A percentile compares a stretch with the other conserved stretches of the same genome.
Conservation (phyloP, 2,329 filamentous ascomycete genomes). For the Neofusicoccum umdonicola region DNA sequence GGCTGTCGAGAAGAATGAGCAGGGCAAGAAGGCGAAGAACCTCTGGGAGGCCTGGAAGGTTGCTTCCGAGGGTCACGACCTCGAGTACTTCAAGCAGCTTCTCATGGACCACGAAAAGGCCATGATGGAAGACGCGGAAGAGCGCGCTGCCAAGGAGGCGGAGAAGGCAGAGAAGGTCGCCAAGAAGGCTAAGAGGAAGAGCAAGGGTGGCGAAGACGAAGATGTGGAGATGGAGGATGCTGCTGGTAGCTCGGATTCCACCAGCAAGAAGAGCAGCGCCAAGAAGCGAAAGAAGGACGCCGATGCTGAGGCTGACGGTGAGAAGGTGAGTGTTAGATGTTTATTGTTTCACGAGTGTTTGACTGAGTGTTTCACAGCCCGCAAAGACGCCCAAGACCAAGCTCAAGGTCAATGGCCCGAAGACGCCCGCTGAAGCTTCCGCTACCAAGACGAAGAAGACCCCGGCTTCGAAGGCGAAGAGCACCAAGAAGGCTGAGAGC, state of each 20-base stretch:
- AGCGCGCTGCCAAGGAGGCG: conserved; percentile 63
- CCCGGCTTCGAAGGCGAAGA: conserved; percentile 42
- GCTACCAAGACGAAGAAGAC: conserved; percentile 37
- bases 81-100: conserved; percentile 81
- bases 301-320: conserved; percentile 67
- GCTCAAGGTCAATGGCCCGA: conserved; percentile 45
- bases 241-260: conserved; percentile 38
- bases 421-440: conserved; percentile 30
- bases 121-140: conserved; percentile 57
- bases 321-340: conserved; percentile 47
- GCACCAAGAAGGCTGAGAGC: conserved; percentile 53
- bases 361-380: conserved; percentile 30
- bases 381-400: conserved; percentile 53
- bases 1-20: conserved; percentile 66
- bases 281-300: conserved; percentile 76
- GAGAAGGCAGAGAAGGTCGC: conserved; percentile 56
- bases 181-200: conserved; percentile 42
- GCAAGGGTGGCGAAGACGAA: conserved; percentile 30
- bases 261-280: conserved; percentile 34
- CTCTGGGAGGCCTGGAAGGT: conserved; percentile 77
- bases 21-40: conserved; percentile 74
- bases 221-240: conserved; percentile 41
- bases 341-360: background rate
- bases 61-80: conserved; percentile 72
- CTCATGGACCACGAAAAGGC: conserved; percentile 60